phyloP scores from a whole-genome alignment of 2,329 filamentous ascomycete species.

The Aspergillus bombycis region DNA sequence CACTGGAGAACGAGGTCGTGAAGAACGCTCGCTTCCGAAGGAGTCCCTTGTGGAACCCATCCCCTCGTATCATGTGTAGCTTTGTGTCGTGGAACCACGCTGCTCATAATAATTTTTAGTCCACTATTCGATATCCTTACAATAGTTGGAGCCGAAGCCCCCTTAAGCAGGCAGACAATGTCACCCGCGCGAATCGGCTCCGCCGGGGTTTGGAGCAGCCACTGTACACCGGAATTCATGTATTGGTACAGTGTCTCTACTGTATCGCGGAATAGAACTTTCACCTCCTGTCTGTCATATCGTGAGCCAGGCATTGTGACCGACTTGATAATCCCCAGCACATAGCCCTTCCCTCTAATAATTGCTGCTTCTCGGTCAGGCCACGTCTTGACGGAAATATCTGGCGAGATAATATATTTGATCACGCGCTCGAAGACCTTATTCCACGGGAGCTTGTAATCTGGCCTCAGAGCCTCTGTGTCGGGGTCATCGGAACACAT shows the following conservation, averaged over 20 bases:
- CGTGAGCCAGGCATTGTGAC: background rate
- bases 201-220: background rate
- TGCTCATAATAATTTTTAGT: background rate
- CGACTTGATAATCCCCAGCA: background rate
- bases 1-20: background rate
- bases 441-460: background rate
- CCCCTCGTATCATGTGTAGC: rapidly evolving
- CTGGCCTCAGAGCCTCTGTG: background rate
- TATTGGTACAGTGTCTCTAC: background rate
- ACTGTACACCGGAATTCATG: background rate
- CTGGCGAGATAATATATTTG: background rate
- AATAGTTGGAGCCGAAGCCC: background rate
- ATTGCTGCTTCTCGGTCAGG: background rate
- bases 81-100: background rate
- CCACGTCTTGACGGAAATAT: background rate
- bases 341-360: background rate
- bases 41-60: rapidly evolving
- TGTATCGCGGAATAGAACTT: background rate
- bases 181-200: background rate
- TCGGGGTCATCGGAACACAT: background rate
- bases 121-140: background rate
- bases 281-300: background rate
- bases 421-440: background rate
- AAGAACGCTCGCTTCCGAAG: background rate
- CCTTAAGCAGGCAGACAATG: background rate